Conservation (phyloP, 331 rosid genomes). For the Pyrus hybrid region DNA sequence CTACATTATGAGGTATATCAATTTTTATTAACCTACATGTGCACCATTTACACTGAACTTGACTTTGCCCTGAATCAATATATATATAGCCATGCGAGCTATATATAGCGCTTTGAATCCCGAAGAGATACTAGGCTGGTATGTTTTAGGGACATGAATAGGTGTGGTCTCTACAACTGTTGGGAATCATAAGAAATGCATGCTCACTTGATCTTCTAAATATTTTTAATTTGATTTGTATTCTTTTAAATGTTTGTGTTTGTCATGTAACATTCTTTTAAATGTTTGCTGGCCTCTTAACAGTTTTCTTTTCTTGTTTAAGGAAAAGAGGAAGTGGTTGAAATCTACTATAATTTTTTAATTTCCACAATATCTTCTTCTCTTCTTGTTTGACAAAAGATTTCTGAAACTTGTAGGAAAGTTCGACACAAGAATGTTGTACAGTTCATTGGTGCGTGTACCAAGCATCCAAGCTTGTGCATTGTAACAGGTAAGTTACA, state of each 20-base stretch:
- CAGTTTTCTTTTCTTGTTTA: background rate
- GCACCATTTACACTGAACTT: background rate
- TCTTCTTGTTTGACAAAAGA: conserved; percentile 2
- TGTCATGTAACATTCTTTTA: background rate
- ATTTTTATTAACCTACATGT: background rate
- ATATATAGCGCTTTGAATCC: background rate
- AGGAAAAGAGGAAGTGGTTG: background rate
- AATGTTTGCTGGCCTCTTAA: background rate
- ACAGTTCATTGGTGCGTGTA: conserved; percentile 99
- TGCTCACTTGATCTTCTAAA: background rate
- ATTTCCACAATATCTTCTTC: background rate
- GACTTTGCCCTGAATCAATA: background rate
- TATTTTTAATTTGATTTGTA: background rate
- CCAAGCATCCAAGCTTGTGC: conserved; percentile 79
- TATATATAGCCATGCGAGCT: background rate
- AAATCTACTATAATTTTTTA: background rate
- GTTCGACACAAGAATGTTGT: conserved; percentile 99
- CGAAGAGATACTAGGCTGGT: background rate
- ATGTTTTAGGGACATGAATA: background rate
- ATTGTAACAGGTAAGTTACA: conserved; percentile 76
- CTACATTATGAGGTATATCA: conserved; percentile 81
- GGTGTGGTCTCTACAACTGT: background rate
- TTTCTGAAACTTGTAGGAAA: conserved; percentile 57
- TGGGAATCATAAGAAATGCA: background rate
- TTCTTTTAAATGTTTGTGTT: background rate